Conservation (phyloP, 176 grass and related monocot genomes). For the Saccharum spontaneum region DNA sequence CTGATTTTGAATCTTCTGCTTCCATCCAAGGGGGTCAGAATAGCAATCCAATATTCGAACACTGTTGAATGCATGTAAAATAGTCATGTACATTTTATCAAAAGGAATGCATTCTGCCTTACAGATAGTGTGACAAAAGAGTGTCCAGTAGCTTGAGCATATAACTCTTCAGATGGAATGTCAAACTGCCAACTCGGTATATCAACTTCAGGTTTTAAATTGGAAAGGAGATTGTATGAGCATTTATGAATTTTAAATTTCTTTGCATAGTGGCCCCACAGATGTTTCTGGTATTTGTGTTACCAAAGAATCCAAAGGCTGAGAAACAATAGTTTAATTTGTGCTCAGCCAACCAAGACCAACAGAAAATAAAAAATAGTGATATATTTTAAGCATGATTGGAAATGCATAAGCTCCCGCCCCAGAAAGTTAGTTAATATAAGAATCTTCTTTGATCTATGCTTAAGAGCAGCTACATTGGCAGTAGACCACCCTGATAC, state of each 20-base stretch:
- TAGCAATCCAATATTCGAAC: conserved; percentile 82
- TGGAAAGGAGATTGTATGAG: neutral
- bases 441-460: neutral
- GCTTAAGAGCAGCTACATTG: neutral
- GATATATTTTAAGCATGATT: neutral
- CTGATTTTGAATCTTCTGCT: conserved; percentile 43
- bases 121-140: neutral
- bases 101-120: conserved; percentile 19
- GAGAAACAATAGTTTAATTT: neutral
- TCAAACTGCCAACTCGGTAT: neutral
- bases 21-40: conserved; percentile 87
- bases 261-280: neutral
- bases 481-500: neutral
- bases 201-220: neutral
- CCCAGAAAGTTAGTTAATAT: neutral
- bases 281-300: neutral
- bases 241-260: neutral
- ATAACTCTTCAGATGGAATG: neutral
- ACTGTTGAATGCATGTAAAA: conserved; percentile 39
- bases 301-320: neutral
- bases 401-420: neutral
- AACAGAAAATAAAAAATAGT: neutral
- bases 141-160: neutral
- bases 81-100: neutral
- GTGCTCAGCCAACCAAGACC: neutral